A percentile compares a stretch with the other conserved stretches of the same genome.
Evolutionary conservation across 495 filamentous ascomycete genomes (phyloP).

Genomic region (Chaetomium cochliodes): DNA sequence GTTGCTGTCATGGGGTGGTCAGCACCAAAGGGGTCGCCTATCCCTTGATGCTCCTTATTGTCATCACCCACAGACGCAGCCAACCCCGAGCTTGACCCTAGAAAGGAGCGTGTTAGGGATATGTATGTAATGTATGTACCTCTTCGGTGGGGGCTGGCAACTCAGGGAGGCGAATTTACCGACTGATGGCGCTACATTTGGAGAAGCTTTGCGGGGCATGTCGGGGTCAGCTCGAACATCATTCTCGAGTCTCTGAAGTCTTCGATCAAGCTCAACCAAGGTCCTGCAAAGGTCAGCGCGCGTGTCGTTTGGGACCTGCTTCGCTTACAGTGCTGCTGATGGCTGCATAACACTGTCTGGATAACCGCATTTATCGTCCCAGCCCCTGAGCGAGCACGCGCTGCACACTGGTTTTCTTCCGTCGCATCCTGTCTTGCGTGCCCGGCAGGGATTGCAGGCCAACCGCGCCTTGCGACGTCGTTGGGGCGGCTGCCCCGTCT

Average conservation of each 20-base stretch:
- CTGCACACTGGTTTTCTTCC: slow-evolving; percentile 26
- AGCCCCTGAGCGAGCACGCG: slow-evolving; percentile 23
- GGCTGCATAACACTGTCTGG: slow-evolving; percentile 28
- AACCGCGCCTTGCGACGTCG: slow-evolving; percentile 27
- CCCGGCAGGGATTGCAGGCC: slow-evolving; percentile 34
- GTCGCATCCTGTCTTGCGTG: slow-evolving; percentile 32
- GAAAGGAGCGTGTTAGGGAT: neutral
- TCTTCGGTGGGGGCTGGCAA: neutral
- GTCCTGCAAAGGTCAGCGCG: slow-evolving; percentile 12
- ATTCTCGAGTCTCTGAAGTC: slow-evolving; percentile 25
- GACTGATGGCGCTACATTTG: neutral
- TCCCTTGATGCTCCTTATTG: neutral
- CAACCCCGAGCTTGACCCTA: neutral
- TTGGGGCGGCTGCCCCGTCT: slow-evolving; percentile 17
- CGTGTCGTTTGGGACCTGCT: neutral
- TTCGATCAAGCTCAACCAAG: slow-evolving; percentile 27
- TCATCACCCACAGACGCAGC: neutral
- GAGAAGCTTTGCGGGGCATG: neutral
- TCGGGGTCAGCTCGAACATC: neutral
- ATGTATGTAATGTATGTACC: too few relatives aligned
- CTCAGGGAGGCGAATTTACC: neutral
- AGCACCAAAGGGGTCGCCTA: neutral
- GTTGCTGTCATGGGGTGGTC: neutral
- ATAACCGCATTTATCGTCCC: slow-evolving; percentile 31
- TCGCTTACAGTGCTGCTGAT: slow-evolving; percentile 22